Conservation (phyloP, 2,329 filamentous ascomycete species). For the Exophiala sideris region DNA sequence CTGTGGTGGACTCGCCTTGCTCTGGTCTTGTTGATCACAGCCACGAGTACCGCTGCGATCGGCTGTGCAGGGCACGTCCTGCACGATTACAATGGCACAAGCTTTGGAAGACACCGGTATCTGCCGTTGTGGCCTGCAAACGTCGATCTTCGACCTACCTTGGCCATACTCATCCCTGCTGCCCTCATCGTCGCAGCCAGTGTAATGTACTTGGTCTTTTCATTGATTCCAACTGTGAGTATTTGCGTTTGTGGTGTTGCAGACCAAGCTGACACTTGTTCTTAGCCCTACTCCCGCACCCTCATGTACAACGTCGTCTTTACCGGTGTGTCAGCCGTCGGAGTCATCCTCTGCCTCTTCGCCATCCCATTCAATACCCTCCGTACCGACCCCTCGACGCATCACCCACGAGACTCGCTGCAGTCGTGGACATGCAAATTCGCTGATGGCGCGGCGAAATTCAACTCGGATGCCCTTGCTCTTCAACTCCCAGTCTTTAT, state of each 20-base stretch:
- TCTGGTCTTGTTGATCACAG: constrained; percentile 35
- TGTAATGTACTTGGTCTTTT: constrained; percentile 28
- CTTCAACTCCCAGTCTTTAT: constrained; percentile 22
- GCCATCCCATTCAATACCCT: constrained; percentile 24
- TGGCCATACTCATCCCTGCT: constrained; percentile 37
- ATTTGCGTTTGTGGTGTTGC: neutral
- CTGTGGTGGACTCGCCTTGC: constrained; percentile 36
- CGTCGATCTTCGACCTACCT: constrained; percentile 40
- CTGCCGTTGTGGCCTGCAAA: constrained; percentile 43
- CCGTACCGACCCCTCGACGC: constrained; percentile 9
- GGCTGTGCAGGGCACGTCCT: constrained; percentile 39
- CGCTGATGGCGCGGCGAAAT: constrained; percentile 19
- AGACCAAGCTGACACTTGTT: neutral
- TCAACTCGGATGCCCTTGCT: constrained; percentile 19
- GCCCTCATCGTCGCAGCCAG: constrained; percentile 34
- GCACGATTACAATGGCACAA: constrained; percentile 38
- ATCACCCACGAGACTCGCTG: constrained; percentile 21
- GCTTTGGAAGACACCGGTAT: constrained; percentile 33
- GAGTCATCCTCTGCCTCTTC: constrained; percentile 19
- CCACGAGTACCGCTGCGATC: constrained; percentile 32
- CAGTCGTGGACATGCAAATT: constrained; percentile 29
- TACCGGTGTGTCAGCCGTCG: constrained; percentile 8
- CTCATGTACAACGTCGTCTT: constrained; percentile 22
- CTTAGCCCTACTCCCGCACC: constrained; percentile 23
- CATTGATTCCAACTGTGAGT: constrained; percentile 22